These are phyloP conservation scores for Persicaria maculosa DNA, from an alignment of 148 eudicot species.

Conservation along the genomic window DNA sequence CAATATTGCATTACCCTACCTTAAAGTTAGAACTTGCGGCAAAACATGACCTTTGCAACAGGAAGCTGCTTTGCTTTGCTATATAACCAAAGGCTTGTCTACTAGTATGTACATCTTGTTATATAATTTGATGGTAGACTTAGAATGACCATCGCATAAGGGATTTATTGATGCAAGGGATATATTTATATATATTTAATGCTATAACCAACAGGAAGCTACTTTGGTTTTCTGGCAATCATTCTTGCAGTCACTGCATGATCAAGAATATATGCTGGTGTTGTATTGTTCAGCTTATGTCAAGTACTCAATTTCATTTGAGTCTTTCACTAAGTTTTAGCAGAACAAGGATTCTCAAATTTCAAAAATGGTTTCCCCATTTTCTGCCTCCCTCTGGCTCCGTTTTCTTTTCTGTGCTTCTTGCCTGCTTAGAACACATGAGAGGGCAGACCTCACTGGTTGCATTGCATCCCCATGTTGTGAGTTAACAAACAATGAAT, in stretches of 20 bases:
- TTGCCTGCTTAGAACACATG: neutral
- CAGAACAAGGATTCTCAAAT: neutral
- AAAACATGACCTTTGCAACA: neutral
- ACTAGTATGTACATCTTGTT: neutral
- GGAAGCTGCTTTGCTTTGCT: neutral
- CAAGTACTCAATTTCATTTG: neutral
- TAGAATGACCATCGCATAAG: neutral
- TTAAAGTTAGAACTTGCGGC: too few relatives aligned
- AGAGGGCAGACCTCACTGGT: neutral
- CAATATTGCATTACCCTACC: too few relatives aligned
- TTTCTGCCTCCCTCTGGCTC: neutral
- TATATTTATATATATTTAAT: too few relatives aligned
- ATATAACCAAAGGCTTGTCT: neutral
- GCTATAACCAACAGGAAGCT: too few relatives aligned
- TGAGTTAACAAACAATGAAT: neutral
- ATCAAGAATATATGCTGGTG: neutral
- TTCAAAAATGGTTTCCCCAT: neutral
- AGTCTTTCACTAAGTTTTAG: neutral
- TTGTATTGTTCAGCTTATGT: neutral
- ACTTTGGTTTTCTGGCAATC: neutral
- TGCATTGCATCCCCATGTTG: neutral
- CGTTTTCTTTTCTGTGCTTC: neutral
- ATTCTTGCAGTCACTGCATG: neutral
- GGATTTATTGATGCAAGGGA: too few relatives aligned
- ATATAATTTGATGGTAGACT: neutral